Conservation (phyloP, 768 basidiomycete species). For the Auricularia heimuer region DNA sequence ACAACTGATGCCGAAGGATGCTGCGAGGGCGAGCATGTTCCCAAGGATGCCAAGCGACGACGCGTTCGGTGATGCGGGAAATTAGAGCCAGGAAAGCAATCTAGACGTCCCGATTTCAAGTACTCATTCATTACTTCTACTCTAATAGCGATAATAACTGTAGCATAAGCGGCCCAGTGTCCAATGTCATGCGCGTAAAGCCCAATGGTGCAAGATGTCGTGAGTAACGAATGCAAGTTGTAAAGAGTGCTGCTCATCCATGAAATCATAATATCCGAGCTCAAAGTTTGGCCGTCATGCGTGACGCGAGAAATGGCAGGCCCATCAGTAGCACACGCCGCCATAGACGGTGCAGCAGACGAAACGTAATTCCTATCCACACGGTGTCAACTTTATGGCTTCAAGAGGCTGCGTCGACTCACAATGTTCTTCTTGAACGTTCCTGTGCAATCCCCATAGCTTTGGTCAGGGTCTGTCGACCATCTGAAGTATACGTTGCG, state of each 20-base stretch:
- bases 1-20: conserved; percentile 28
- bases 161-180: background rate
- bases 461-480: background rate
- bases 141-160: background rate
- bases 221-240: background rate
- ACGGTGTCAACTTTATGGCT: background rate
- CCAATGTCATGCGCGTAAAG: background rate
- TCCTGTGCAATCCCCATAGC: background rate
- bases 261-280: background rate
- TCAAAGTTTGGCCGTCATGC: background rate
- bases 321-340: background rate
- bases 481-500: background rate
- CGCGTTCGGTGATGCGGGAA: background rate
- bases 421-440: background rate
- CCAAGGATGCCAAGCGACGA: background rate
- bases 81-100: too few species aligned
- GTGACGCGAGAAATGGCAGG: background rate
- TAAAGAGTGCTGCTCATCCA: background rate
- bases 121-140: background rate
- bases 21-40: background rate
- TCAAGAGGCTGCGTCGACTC: background rate
- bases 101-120: too few species aligned
- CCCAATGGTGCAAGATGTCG: background rate
- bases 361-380: background rate
- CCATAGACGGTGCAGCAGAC: background rate